A percentile compares a stretch with the other conserved stretches of the same genome.
phyloP scores from a whole-genome alignment of 1,284 basidiomycete species.

The Heterobasidion occidentale region DNA sequence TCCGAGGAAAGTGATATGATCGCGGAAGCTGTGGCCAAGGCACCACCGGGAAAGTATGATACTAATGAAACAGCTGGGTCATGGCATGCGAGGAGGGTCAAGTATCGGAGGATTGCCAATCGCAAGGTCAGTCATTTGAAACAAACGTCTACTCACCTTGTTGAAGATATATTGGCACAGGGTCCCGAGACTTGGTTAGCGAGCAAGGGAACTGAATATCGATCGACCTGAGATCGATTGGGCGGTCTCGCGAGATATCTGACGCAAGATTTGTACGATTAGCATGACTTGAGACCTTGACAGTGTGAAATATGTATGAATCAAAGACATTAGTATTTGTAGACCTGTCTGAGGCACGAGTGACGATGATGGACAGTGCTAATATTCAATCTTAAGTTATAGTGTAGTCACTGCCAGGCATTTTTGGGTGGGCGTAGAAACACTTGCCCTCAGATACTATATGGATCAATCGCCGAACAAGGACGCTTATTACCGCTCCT shows the following conservation, averaged over 20 bases:
- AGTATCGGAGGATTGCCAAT: conserved; percentile 1
- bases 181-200: conserved; percentile 1
- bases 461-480: too few relatives aligned
- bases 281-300: background rate
- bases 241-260: background rate
- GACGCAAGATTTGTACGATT: background rate
- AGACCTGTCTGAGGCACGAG: too few relatives aligned
- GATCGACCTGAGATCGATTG: background rate
- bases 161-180: background rate
- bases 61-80: conserved; percentile 19
- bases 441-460: too few relatives aligned
- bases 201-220: conserved; percentile 1
- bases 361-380: too few relatives aligned
- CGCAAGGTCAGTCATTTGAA: background rate
- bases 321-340: too few relatives aligned
- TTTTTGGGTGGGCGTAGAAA: too few relatives aligned
- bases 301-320: too few relatives aligned
- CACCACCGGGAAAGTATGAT: conserved; percentile 13
- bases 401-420: too few relatives aligned
- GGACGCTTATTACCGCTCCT: too few relatives aligned
- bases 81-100: conserved; percentile 12
- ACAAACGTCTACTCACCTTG: background rate
- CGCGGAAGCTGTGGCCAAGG: conserved; percentile 16
- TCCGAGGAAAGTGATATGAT: conserved; percentile 16
- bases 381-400: too few relatives aligned